A percentile compares a stretch with the other conserved stretches of the same genome.
phyloP scores from a whole-genome alignment of 2,329 filamentous ascomycete genomes.

The Hypomyces perniciosus region DNA sequence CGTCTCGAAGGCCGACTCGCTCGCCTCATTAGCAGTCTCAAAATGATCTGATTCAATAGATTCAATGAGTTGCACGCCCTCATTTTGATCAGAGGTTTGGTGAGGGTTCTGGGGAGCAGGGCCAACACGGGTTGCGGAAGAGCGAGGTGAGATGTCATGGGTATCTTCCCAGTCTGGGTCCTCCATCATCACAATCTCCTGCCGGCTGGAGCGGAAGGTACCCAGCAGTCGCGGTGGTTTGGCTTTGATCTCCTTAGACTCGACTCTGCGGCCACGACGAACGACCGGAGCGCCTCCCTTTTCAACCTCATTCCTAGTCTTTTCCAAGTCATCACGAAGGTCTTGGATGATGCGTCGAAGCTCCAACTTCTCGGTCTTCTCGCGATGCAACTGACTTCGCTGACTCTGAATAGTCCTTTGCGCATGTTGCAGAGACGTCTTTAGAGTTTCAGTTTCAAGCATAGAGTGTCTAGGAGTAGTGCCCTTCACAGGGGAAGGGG shows the following conservation, averaged over 20 bases:
- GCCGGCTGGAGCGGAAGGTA: slow-evolving; percentile 63
- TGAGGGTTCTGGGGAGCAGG: neutral
- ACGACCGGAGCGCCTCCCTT: slow-evolving; percentile 36
- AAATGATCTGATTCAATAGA: slow-evolving; percentile 59
- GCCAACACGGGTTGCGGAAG: slow-evolving; percentile 15
- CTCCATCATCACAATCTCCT: slow-evolving; percentile 66
- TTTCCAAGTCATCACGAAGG: slow-evolving; percentile 82
- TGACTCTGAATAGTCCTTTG: slow-evolving; percentile 95
- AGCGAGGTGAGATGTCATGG: slow-evolving; percentile 21
- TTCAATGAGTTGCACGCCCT: neutral
- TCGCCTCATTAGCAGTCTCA: slow-evolving; percentile 75
- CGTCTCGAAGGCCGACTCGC: slow-evolving; percentile 58
- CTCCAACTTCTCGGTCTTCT: slow-evolving; percentile 98
- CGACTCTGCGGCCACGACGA: slow-evolving; percentile 58
- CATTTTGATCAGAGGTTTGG: neutral
- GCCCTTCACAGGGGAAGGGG: slow-evolving; percentile 81
- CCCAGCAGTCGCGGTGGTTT: slow-evolving; percentile 76
- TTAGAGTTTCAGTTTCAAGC: slow-evolving; percentile 92
- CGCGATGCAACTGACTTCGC: slow-evolving; percentile 88
- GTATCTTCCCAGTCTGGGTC: slow-evolving; percentile 91
- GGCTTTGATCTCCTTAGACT: slow-evolving; percentile 71
- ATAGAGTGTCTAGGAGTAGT: slow-evolving; percentile 80
- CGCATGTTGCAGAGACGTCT: slow-evolving; percentile 88
- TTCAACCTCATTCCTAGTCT: slow-evolving; percentile 49
- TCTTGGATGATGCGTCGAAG: slow-evolving; percentile 93